Evolutionary conservation across 2,329 filamentous ascomycete species (phyloP).

Genomic region (Penicillium polonicum): DNA sequence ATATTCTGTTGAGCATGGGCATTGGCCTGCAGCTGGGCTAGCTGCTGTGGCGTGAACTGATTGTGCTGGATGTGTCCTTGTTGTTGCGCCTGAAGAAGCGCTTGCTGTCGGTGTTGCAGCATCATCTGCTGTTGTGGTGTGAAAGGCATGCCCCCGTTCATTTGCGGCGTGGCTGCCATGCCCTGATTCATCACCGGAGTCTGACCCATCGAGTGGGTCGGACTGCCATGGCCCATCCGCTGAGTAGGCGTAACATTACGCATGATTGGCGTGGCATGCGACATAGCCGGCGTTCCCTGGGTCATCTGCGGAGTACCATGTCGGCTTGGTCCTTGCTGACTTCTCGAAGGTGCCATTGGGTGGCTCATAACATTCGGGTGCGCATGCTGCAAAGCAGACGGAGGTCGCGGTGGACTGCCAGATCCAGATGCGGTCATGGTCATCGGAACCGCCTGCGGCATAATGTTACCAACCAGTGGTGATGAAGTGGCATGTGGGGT

Average conservation of each 20-base stretch:
- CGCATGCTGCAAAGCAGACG: slow-evolving; percentile 48
- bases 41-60: slow-evolving; percentile 43
- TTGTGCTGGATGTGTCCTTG: slow-evolving; percentile 35
- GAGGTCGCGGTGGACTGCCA: slow-evolving; percentile 47
- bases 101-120: slow-evolving; percentile 40
- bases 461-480: slow-evolving; percentile 42
- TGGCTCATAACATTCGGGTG: slow-evolving; percentile 48
- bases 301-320: slow-evolving; percentile 51
- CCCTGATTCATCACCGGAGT: slow-evolving; percentile 48
- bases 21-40: slow-evolving; percentile 45
- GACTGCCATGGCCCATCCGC: slow-evolving; percentile 48
- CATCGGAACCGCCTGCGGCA: slow-evolving; percentile 47
- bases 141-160: slow-evolving; percentile 35
- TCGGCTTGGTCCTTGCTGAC: slow-evolving; percentile 48
- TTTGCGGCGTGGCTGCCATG: slow-evolving; percentile 43
- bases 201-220: slow-evolving; percentile 42
- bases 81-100: slow-evolving; percentile 41
- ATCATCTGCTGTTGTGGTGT: slow-evolving; percentile 41
- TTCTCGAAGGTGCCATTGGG: slow-evolving; percentile 46
- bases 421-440: slow-evolving; percentile 47
- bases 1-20: slow-evolving; percentile 49
- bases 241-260: slow-evolving; percentile 49
- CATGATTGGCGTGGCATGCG: slow-evolving; percentile 49
- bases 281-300: slow-evolving; percentile 47
- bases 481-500: slow-evolving; percentile 49